Percentiles rank a stretch among this genome's conserved stretches.
Conservation (phyloP, 192 early-diverging fungal genomes). For the Podila epicladia region DNA sequence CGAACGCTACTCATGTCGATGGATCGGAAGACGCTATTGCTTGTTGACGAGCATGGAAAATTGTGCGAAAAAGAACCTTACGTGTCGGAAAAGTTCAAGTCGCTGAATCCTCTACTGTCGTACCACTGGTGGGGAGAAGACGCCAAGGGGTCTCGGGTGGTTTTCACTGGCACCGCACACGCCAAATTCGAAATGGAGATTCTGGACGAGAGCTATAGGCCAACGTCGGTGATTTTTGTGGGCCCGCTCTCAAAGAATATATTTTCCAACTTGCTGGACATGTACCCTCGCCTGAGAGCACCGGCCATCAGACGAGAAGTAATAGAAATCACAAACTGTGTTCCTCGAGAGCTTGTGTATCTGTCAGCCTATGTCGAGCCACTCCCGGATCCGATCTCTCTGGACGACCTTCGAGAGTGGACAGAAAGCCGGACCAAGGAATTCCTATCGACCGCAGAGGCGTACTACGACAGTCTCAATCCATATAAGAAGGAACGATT, state of each 20-base stretch:
- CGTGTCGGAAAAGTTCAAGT: constrained; percentile 7
- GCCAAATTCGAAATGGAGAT: constrained; percentile 34
- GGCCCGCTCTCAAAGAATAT: constrained; percentile 20
- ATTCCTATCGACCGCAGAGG: constrained; percentile 5
- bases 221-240: constrained; percentile 18
- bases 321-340: constrained; percentile 30
- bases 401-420: constrained; percentile 14
- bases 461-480: constrained; percentile 12
- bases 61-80: constrained; percentile 25
- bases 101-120: constrained; percentile 23
- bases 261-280: constrained; percentile 13
- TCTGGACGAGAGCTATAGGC: constrained; percentile 18
- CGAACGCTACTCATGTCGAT: neutral
- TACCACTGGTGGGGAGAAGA: constrained; percentile 34
- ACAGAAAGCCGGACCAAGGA: constrained; percentile 5
- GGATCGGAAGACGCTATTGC: constrained; percentile 20
- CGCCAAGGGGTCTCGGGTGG: constrained; percentile 27
- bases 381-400: constrained; percentile 8
- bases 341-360: constrained; percentile 39
- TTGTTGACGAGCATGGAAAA: constrained; percentile 43
- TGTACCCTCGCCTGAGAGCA: constrained; percentile 11
- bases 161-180: constrained; percentile 36
- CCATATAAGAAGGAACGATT: constrained; percentile 6
- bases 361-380: constrained; percentile 8
- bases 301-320: constrained; percentile 15